Evolutionary conservation across 2,329 filamentous ascomycete genomes (phyloP).

Genomic region (Gyromitra esculenta): DNA sequence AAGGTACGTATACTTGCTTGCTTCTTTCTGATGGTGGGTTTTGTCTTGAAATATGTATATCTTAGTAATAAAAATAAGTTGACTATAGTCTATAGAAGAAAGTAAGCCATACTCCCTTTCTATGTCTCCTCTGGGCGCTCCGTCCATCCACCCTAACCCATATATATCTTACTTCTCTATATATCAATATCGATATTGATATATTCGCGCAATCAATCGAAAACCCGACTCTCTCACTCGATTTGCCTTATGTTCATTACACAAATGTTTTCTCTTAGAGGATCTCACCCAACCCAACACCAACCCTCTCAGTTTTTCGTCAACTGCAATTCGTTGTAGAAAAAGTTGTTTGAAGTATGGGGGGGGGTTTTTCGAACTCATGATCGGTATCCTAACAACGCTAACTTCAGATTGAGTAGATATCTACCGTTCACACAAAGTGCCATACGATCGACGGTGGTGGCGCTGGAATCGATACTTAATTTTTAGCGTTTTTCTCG

Average conservation of each 20-base stretch:
- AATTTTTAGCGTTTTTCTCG: neutral
- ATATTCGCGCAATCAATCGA: conserved; percentile 24
- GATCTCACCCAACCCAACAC: neutral
- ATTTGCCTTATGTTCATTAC: neutral
- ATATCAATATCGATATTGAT: neutral
- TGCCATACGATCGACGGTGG: conserved; percentile 20
- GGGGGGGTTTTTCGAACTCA: too few relatives aligned
- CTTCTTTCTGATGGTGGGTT: neutral
- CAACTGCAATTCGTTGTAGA: too few relatives aligned
- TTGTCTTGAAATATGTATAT: neutral
- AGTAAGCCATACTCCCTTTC: neutral
- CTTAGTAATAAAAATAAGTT: conserved; percentile 12
- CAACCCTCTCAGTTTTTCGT: neutral
- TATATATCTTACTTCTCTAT: too few relatives aligned
- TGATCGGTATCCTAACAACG: neutral
- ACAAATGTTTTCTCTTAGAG: neutral
- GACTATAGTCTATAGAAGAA: neutral
- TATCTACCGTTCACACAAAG: neutral
- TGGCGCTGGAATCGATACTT: neutral
- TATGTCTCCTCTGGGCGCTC: neutral
- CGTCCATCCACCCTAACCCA: neutral
- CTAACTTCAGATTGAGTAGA: neutral
- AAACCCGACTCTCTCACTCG: neutral
- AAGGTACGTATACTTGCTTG: neutral
- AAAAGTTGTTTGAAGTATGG: too few relatives aligned